phyloP scores from a whole-genome alignment of 2,329 filamentous ascomycete genomes.

The Trichoderma hamatum region DNA sequence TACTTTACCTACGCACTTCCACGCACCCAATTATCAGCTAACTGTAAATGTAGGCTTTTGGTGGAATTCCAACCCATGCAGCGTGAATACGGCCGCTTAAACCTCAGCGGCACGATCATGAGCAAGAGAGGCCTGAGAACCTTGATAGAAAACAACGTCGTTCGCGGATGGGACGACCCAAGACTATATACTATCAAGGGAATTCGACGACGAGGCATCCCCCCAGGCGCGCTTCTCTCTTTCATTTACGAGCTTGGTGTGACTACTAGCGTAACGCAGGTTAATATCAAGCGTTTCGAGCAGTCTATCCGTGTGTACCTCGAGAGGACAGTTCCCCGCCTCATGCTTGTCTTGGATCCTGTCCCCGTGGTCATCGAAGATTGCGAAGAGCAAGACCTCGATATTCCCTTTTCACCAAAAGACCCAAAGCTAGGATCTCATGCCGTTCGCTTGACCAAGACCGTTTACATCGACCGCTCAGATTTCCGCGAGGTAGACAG shows the following conservation, averaged over 20 bases:
- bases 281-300: conserved; percentile 82
- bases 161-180: conserved; percentile 89
- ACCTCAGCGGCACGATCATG: conserved; percentile 80
- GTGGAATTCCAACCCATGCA: conserved; percentile 70
- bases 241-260: conserved; percentile 93
- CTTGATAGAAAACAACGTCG: conserved; percentile 75
- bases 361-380: conserved; percentile 82
- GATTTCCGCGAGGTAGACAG: conserved; percentile 78
- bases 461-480: conserved; percentile 49
- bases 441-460: conserved; percentile 68
- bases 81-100: conserved; percentile 71
- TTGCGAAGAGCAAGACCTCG: conserved; percentile 58
- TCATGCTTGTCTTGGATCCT: conserved; percentile 89
- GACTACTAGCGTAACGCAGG: conserved; percentile 77
- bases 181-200: conserved; percentile 85
- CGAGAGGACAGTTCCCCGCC: conserved; percentile 81
- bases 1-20: not conserved
- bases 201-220: conserved; percentile 80
- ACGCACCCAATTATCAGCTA: not conserved
- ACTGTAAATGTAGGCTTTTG: not conserved
- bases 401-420: conserved; percentile 82
- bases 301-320: conserved; percentile 83
- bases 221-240: conserved; percentile 82
- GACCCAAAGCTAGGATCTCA: conserved; percentile 68
- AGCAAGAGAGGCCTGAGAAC: conserved; percentile 84